phyloP scores from a whole-genome alignment of 495 filamentous ascomycete genomes.

The Talaromyces thailandensis region DNA sequence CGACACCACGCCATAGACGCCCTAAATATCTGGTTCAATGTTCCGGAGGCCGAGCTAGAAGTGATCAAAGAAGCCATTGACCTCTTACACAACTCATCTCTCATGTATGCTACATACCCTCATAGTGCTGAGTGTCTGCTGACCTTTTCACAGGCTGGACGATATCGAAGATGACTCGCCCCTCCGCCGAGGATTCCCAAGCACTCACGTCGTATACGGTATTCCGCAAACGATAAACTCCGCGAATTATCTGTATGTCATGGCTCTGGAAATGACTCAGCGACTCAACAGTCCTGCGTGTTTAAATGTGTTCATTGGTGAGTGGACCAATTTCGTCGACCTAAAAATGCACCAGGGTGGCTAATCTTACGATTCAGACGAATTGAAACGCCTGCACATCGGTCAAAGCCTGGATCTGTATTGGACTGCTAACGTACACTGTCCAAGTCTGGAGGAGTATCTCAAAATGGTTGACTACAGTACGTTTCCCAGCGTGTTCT shows the following conservation, averaged over 20 bases:
- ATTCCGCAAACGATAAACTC: slow-evolving; percentile 80
- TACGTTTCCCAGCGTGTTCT: background rate
- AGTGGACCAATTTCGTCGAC: background rate
- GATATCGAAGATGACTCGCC: slow-evolving; percentile 53
- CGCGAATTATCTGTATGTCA: slow-evolving; percentile 63
- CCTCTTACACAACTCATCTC: background rate
- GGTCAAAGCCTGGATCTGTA: background rate
- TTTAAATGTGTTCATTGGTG: background rate
- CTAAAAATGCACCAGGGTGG: background rate
- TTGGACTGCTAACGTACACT: background rate
- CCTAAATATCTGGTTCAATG: background rate
- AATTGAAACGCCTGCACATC: background rate
- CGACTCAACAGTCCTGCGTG: background rate
- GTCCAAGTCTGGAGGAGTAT: background rate
- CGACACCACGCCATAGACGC: background rate
- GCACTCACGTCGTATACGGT: slow-evolving; percentile 76
- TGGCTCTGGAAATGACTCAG: background rate
- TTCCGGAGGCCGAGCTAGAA: background rate
- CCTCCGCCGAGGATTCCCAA: slow-evolving; percentile 68
- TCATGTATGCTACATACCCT: slow-evolving; percentile 1
- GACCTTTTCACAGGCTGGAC: slow-evolving; percentile 11
- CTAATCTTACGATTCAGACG: background rate
- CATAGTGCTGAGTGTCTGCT: background rate
- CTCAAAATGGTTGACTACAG: background rate
- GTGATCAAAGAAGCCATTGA: slow-evolving; percentile 1